Conservation (phyloP, 768 basidiomycete species). For the Bullera alba region DNA sequence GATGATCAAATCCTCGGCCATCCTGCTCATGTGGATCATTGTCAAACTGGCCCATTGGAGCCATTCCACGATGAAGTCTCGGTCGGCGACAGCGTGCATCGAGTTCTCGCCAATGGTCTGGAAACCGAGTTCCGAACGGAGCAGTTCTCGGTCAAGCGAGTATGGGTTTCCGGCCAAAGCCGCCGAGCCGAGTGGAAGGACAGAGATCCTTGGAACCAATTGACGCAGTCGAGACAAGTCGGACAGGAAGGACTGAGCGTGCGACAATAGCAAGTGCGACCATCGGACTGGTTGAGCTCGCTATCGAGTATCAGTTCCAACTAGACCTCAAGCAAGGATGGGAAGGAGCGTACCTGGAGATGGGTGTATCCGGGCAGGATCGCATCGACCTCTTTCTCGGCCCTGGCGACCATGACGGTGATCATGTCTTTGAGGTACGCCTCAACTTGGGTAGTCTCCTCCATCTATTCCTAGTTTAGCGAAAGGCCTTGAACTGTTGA, state of each 20-base stretch:
- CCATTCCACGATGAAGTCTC: conserved; percentile 93
- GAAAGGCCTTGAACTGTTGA: not conserved
- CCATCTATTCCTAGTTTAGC: conserved; percentile 45
- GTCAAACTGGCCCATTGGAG: conserved; percentile 87
- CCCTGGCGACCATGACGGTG: conserved; percentile 77
- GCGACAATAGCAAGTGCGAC: conserved; percentile 90
- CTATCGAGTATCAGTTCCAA: no score
- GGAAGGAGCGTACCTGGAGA: conserved; percentile 84
- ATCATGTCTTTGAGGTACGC: conserved; percentile 66
- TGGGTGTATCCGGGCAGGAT: conserved; percentile 96
- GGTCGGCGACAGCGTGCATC: conserved; percentile 88
- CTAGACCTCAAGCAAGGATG: not conserved
- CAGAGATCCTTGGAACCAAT: conserved; percentile 77
- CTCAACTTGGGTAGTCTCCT: conserved; percentile 62
- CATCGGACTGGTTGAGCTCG: conserved; percentile 95
- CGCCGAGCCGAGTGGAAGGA: conserved; percentile 83
- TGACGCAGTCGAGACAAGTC: conserved; percentile 80
- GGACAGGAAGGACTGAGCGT: conserved; percentile 78
- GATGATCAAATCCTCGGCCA: conserved; percentile 90
- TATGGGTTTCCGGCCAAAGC: conserved; percentile 95
- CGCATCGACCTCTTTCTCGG: conserved; percentile 81
- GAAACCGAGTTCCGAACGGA: conserved; percentile 82
- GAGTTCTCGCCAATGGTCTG: conserved; percentile 82
- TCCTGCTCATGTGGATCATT: conserved; percentile 83
- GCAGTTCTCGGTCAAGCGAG: conserved; percentile 79